Base-by-base conservation (phyloP, 2,329 filamentous ascomycete species). In the Fusarium stilboides region DNA sequence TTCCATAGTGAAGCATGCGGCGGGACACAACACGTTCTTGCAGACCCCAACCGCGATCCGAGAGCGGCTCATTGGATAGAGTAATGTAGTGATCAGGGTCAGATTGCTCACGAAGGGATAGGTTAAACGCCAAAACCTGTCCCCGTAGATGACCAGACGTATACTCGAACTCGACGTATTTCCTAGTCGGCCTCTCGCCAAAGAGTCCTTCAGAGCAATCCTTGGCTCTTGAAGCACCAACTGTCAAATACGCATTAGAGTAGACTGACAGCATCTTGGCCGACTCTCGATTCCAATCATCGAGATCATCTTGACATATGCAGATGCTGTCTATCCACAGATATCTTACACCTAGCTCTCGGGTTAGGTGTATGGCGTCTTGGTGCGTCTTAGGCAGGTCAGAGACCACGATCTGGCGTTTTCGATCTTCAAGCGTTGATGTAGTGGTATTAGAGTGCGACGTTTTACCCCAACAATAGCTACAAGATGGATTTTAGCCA, bases 241-340 rank as follows among this genome's bases (percentile, higher is more conserved):
- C 6, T 0, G 54, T 59, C 0, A 61, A 2, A 14, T 51, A 61
- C 0, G 58, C 26, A 8, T 59, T 59, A 0, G 37, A 33, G 1
- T 61, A 61, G 17, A 59, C 22, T 0, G 54, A 37, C 0, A 37
- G 19, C 58, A 61, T 61, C 0, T 37, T 43, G 15, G 37, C 33
- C 6, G 58, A 61, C 13, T 61, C 59, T 0, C 34, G 34, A 4
- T 61, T 45, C 59, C 56, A 62, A 12, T 62, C 56, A 4, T 46
- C 34, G 2, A 31, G 15, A n/a, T 62, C 56, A 1, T 51, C 59
- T 12, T 62, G 59, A 6, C 46, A 62, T 1, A 62, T 62, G 2
- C 56, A 62, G 2, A 62, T 31, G 4, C 59, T 54, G 8, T 62
- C 59, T n/a, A 62, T 61, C 59, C 46, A 62, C 1, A 62, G 1